Percentiles rank a stretch among this genome's conserved stretches.
Evolutionary conservation across 768 basidiomycete genomes (phyloP).

Genomic region (Mycena haematopus): DNA sequence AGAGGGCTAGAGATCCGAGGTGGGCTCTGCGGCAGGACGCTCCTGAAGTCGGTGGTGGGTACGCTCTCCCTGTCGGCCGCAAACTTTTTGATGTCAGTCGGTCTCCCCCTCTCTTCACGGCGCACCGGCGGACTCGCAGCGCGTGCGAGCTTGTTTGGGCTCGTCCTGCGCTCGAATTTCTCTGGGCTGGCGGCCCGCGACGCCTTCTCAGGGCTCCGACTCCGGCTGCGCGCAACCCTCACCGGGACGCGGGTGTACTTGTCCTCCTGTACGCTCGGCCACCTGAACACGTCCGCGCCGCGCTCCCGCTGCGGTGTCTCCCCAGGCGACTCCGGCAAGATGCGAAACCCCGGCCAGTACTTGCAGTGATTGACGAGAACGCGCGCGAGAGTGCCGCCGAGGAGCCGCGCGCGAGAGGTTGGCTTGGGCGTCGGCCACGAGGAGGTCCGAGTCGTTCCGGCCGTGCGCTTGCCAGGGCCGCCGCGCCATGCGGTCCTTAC

Average conservation of each 20-base stretch:
- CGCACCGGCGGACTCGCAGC: constrained; percentile 9
- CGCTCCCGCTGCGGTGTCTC: constrained; percentile 26
- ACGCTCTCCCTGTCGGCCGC: not conserved
- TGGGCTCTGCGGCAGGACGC: constrained; percentile 24
- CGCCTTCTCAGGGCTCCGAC: constrained; percentile 35
- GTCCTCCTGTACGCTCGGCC: constrained; percentile 39
- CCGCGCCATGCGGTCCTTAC: constrained; percentile 30
- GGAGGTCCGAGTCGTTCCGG: constrained; percentile 29
- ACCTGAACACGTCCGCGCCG: constrained; percentile 27
- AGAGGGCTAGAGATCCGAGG: constrained; percentile 23
- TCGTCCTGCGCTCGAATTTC: constrained; percentile 8
- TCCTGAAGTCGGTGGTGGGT: not conserved
- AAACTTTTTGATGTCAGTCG: not conserved
- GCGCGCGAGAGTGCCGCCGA: constrained; percentile 30
- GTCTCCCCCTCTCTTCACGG: constrained; percentile 3
- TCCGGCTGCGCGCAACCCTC: constrained; percentile 36
- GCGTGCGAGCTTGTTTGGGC: constrained; percentile 9
- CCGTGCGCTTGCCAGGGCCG: constrained; percentile 26
- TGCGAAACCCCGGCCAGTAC: constrained; percentile 49
- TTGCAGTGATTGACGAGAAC: constrained; percentile 30
- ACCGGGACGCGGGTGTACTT: constrained; percentile 48
- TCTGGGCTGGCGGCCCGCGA: constrained; percentile 17
- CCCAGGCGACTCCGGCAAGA: constrained; percentile 44
- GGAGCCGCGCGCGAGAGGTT: constrained; percentile 21
- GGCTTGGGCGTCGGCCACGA: constrained; percentile 26